Evolutionary conservation across 2,329 filamentous ascomycete genomes (phyloP).

Genomic region (Microdochium paspali): DNA sequence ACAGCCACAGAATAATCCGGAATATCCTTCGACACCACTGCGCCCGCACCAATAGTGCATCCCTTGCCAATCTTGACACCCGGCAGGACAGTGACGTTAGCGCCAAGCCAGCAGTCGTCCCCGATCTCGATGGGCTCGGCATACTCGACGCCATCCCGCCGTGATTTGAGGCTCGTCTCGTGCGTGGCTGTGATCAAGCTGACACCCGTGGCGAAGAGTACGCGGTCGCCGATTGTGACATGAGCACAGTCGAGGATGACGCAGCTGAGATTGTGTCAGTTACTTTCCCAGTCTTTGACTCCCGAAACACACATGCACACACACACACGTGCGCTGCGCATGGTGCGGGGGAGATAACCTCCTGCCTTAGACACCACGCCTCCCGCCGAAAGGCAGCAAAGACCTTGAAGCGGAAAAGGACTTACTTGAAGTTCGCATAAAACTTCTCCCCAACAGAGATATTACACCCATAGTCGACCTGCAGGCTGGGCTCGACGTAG

Average conservation of each 20-base stretch:
- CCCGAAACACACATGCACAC: too few relatives aligned
- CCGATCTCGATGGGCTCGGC: constrained; percentile 36
- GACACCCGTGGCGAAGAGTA: constrained; percentile 64
- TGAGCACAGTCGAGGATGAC: constrained; percentile 66
- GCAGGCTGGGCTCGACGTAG: constrained; percentile 52
- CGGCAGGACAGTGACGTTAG: constrained; percentile 36
- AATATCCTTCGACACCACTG: constrained; percentile 38
- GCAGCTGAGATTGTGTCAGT: constrained; percentile 20
- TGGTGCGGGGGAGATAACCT: too few relatives aligned
- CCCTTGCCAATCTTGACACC: constrained; percentile 44
- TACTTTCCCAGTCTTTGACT: too few relatives aligned
- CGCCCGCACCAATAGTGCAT: constrained; percentile 38
- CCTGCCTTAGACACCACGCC: too few relatives aligned
- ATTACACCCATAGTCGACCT: constrained; percentile 58
- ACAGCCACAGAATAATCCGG: constrained; percentile 37
- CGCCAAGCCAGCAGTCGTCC: constrained; percentile 47
- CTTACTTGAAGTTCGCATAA: constrained; percentile 51
- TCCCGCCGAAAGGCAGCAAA: too few relatives aligned
- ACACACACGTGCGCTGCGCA: too few relatives aligned
- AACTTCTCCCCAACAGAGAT: constrained; percentile 52
- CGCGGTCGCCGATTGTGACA: constrained; percentile 60
- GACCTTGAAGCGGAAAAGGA: neutral
- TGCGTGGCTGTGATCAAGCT: constrained; percentile 64
- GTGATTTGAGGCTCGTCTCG: constrained; percentile 49
- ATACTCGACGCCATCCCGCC: constrained; percentile 36